Evolutionary conservation across 768 basidiomycete genomes (phyloP).

Genomic region (Cyathus striatus): DNA sequence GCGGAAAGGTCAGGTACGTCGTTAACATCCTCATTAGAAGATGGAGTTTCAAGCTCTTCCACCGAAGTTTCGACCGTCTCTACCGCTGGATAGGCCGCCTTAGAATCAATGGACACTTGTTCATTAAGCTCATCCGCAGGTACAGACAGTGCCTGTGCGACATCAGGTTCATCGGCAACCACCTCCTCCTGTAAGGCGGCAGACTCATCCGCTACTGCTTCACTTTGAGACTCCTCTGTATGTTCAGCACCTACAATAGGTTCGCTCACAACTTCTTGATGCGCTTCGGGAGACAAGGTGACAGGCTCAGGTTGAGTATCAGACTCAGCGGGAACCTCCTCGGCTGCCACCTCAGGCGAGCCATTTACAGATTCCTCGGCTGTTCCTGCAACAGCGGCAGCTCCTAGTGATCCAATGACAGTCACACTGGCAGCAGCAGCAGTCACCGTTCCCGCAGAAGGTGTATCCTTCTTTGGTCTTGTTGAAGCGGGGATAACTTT

Average conservation of each 20-base stretch:
- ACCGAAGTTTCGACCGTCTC: no score
- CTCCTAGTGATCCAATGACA: conserved; percentile 10
- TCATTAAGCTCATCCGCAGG: neutral
- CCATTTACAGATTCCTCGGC: no score
- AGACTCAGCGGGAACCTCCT: conserved; percentile 5
- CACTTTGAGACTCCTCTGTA: neutral
- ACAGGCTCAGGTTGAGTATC: conserved; percentile 2
- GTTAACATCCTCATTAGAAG: neutral
- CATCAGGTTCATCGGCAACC: conserved; percentile 1
- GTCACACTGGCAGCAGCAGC: conserved; percentile 11
- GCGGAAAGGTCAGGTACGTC: no score
- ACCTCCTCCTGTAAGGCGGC: conserved; percentile 2
- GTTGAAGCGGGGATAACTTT: conserved; percentile 11
- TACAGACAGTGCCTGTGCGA: neutral
- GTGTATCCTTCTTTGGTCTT: conserved; percentile 19
- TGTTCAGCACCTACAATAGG: conserved; percentile 1
- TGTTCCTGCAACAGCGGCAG: conserved; percentile 7
- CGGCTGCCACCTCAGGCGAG: no score
- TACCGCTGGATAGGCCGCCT: no score
- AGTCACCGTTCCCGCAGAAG: no score
- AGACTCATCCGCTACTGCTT: neutral
- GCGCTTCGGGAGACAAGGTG: neutral
- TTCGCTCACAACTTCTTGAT: neutral
- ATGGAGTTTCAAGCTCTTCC: conserved; percentile 1
- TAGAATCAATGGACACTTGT: neutral